Conservation (phyloP, 768 basidiomycete species). For the Leucosporidium creatinivorum region DNA sequence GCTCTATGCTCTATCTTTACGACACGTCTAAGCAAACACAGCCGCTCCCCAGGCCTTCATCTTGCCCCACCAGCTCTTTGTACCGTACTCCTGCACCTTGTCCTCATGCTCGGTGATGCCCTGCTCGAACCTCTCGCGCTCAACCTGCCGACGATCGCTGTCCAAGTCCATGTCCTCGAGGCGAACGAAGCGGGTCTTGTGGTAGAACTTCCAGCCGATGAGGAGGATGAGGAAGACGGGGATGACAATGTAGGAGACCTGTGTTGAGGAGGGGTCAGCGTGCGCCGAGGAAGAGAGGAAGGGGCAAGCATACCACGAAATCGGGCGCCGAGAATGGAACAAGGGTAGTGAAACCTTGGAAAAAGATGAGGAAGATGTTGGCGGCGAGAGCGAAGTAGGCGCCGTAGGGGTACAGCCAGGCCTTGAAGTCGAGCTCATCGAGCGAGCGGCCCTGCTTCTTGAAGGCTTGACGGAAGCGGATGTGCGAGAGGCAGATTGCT, state of each 20-base stretch:
- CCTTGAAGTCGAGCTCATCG: neutral
- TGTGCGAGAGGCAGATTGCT: neutral
- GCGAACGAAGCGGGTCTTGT: too few relatives aligned
- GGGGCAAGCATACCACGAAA: neutral
- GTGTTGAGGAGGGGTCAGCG: neutral
- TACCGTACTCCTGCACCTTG: too few relatives aligned
- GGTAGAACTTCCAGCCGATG: neutral
- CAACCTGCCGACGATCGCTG: neutral
- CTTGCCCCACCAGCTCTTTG: too few relatives aligned
- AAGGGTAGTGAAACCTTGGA: constrained; percentile 5
- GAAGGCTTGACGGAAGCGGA: constrained; percentile 4
- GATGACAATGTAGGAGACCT: constrained; percentile 1
- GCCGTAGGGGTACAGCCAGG: constrained; percentile 2
- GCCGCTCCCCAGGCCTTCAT: too few relatives aligned
- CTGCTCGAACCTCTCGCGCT: neutral
- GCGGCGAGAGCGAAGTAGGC: constrained; percentile 4
- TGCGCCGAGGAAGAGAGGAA: neutral
- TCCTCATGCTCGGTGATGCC: neutral
- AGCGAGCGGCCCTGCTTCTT: neutral
- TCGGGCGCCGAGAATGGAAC: neutral
- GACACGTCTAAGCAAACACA: too few relatives aligned
- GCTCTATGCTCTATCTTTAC: too few relatives aligned
- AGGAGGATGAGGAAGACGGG: neutral
- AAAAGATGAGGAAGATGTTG: neutral
- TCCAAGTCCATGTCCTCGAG: too few relatives aligned